Percentiles rank a stretch among this genome's conserved stretches.
Evolutionary conservation across 108 stramenopile genomes (phyloP).

Genomic region (Cafeteria roenbergensis): DNA sequence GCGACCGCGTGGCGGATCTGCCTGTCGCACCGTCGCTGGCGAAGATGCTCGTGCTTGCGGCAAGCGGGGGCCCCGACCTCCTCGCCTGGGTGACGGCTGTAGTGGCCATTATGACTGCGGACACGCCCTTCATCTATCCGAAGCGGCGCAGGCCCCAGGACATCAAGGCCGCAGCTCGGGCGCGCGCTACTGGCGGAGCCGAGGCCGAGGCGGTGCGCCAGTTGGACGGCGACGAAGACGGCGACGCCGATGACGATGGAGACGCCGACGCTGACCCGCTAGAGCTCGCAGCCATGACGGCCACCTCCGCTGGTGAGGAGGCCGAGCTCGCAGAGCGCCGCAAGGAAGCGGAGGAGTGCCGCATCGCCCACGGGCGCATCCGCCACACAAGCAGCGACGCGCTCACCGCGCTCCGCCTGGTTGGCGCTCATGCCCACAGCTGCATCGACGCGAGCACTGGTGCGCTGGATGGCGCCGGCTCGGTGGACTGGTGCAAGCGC

Average conservation of each 20-base stretch:
- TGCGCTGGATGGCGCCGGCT: neutral
- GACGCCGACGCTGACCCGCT: constrained; percentile 24
- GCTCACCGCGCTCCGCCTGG: neutral
- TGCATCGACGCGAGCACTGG: neutral
- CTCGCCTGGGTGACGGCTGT: neutral
- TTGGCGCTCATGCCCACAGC: constrained; percentile 3
- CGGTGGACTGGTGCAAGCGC: neutral
- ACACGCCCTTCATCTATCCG: constrained; percentile 4
- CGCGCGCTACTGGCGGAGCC: neutral
- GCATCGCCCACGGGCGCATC: neutral
- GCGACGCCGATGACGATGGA: constrained; percentile 29
- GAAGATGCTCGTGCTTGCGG: constrained; percentile 17
- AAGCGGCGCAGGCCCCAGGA: neutral
- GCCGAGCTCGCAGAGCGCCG: constrained; percentile 4
- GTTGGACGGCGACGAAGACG: neutral
- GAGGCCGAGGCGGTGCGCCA: neutral
- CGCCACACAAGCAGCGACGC: neutral
- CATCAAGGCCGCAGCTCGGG: neutral
- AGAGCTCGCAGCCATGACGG: neutral
- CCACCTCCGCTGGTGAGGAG: neutral
- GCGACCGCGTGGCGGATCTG: constrained; percentile 6
- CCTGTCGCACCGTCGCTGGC: constrained; percentile 12
- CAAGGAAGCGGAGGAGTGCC: neutral
- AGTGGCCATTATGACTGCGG: constrained; percentile 2
- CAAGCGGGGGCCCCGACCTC: neutral